Conservation (phyloP, 2,329 filamentous ascomycete genomes). For the Alternaria sp. region DNA sequence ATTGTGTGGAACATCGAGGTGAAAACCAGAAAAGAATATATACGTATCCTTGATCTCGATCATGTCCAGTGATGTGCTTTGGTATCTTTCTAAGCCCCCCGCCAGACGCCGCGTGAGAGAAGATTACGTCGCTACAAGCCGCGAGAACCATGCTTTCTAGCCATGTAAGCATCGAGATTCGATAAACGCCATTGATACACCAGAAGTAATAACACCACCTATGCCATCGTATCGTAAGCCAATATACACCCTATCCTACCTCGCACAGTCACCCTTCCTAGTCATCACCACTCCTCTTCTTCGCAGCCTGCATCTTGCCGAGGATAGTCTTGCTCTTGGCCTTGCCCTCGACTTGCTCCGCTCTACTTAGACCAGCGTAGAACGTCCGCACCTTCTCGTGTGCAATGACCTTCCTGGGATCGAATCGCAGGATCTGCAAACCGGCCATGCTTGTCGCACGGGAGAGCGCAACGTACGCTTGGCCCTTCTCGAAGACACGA, state of each 20-base stretch:
- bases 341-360: conserved; percentile 57
- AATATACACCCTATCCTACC: background rate
- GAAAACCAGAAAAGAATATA: background rate
- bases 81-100: background rate
- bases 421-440: conserved; percentile 86
- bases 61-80: background rate
- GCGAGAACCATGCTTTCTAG: background rate
- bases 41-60: too few species aligned
- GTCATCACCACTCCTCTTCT: conserved; percentile 2
- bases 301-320: conserved; percentile 37
- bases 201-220: background rate
- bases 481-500: conserved; percentile 93
- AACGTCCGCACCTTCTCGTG: conserved; percentile 86
- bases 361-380: conserved; percentile 80
- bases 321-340: conserved; percentile 41
- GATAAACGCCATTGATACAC: background rate
- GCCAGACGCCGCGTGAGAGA: background rate
- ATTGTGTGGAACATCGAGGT: background rate
- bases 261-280: background rate
- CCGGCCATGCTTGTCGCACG: conserved; percentile 88
- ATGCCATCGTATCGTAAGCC: background rate
- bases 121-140: background rate
- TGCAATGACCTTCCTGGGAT: conserved; percentile 90
- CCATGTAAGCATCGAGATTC: background rate
- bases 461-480: conserved; percentile 95